Percentiles rank a stretch among this genome's conserved stretches.
phyloP scores from a whole-genome alignment of 2,329 filamentous ascomycete species.

The Alternaria rosae region DNA sequence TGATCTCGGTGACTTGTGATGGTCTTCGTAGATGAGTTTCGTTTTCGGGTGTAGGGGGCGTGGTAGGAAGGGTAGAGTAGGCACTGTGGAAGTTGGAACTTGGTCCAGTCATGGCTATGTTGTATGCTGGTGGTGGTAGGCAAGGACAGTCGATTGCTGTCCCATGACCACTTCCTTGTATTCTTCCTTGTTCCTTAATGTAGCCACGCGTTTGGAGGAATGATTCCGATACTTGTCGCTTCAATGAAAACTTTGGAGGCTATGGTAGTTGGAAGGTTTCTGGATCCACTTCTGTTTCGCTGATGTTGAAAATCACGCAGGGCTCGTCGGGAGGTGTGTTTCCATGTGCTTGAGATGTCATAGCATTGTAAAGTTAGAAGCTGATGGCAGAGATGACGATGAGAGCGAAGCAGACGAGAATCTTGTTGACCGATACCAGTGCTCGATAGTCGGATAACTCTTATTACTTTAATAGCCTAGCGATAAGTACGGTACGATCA shows the following conservation, averaged over 20 bases:
- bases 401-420: background rate
- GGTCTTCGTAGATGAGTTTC: background rate
- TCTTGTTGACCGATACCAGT: background rate
- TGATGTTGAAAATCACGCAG: background rate
- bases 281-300: slow-evolving; percentile 1
- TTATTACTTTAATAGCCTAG: background rate
- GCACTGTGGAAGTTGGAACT: background rate
- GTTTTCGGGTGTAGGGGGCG: slow-evolving; percentile 1
- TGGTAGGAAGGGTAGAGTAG: slow-evolving; percentile 1
- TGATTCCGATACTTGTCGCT: slow-evolving; percentile 6
- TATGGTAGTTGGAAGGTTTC: background rate
- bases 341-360: background rate
- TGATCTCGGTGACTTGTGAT: slow-evolving; percentile 8
- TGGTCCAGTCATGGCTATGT: slow-evolving; percentile 1
- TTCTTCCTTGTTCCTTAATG: slow-evolving; percentile 6
- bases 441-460: background rate
- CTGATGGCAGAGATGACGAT: background rate
- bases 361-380: background rate
- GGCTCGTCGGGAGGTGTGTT: background rate
- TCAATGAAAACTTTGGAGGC: background rate
- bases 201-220: slow-evolving; percentile 1
- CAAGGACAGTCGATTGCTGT: background rate
- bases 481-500: background rate
- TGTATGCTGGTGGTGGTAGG: background rate
- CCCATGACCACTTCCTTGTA: background rate